phyloP scores from a whole-genome alignment of 768 basidiomycete genomes.

The Rhizopogon vesiculosus region DNA sequence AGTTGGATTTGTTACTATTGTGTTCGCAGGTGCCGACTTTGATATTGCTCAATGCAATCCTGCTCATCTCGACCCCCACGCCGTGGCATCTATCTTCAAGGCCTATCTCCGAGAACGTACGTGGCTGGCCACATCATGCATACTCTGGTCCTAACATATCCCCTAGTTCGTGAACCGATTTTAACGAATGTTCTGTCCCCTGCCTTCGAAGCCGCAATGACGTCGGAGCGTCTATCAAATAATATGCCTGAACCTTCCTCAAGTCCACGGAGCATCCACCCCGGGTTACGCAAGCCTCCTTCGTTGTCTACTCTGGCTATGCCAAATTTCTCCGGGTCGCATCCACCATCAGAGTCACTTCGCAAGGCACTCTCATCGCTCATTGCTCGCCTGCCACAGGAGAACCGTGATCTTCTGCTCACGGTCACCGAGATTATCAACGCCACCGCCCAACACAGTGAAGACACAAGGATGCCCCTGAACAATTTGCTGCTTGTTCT shows the following conservation, averaged over 20 bases:
- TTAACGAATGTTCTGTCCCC: slow-evolving; percentile 68
- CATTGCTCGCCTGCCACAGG: slow-evolving; percentile 64
- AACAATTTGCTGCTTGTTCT: slow-evolving; percentile 86
- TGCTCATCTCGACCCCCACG: slow-evolving; percentile 90
- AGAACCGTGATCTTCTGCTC: slow-evolving; percentile 79
- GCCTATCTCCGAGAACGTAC: slow-evolving; percentile 88
- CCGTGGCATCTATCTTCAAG: slow-evolving; percentile 90
- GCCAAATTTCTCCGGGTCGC: slow-evolving; percentile 58
- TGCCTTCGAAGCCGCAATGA: slow-evolving; percentile 75
- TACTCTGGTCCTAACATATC: neutral
- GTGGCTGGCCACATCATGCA: slow-evolving; percentile 27
- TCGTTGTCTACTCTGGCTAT: slow-evolving; percentile 77
- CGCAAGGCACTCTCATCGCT: slow-evolving; percentile 57
- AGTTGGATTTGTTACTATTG: slow-evolving; percentile 5
- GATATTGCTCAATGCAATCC: slow-evolving; percentile 75
- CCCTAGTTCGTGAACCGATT: slow-evolving; percentile 79
- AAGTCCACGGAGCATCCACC: slow-evolving; percentile 33
- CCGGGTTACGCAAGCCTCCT: slow-evolving; percentile 64
- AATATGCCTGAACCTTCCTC: slow-evolving; percentile 26
- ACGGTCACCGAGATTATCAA: slow-evolving; percentile 81
- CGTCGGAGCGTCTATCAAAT: slow-evolving; percentile 40
- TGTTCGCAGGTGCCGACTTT: slow-evolving; percentile 73
- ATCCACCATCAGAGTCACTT: slow-evolving; percentile 56
- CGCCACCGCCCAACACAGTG: slow-evolving; percentile 61
- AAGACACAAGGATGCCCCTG: slow-evolving; percentile 88